A percentile compares a stretch with the other conserved stretches of the same genome.
Conservation (phyloP, 1,284 basidiomycete species). For the Heterobasidion parviporum region DNA sequence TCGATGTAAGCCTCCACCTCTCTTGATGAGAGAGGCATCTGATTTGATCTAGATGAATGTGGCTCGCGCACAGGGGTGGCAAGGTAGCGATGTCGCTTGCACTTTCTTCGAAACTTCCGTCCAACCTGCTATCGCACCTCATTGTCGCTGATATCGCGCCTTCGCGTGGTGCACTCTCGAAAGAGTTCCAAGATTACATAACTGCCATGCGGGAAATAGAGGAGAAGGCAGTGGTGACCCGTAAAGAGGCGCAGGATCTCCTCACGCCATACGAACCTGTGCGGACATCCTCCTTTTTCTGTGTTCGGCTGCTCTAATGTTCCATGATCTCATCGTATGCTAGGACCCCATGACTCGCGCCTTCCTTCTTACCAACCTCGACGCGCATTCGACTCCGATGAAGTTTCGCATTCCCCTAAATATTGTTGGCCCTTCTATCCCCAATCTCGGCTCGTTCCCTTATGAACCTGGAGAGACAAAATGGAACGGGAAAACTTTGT, state of each 20-base stretch:
- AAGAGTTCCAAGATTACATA: conserved; percentile 61
- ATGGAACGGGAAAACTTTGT: conserved; percentile 61
- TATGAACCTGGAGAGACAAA: conserved; percentile 46
- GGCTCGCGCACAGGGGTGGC: conserved; percentile 56
- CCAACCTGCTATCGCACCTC: conserved; percentile 48
- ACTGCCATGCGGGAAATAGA: conserved; percentile 68
- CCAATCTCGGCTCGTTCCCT: conserved; percentile 71
- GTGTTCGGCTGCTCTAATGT: not conserved
- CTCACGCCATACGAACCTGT: conserved; percentile 56
- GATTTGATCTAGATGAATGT: not conserved
- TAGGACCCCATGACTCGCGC: conserved; percentile 66
- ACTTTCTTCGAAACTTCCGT: conserved; percentile 42
- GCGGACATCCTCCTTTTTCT: conserved; percentile 2
- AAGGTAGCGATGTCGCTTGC: conserved; percentile 82
- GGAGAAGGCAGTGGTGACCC: conserved; percentile 37
- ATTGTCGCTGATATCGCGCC: conserved; percentile 81
- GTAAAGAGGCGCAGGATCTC: conserved; percentile 62
- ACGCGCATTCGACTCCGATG: conserved; percentile 29
- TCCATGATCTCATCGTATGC: not conserved
- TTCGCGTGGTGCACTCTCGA: conserved; percentile 48
- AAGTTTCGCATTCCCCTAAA: conserved; percentile 70
- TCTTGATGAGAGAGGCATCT: not conserved
- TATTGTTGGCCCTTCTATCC: conserved; percentile 52
- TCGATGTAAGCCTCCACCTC: conserved; percentile 55
- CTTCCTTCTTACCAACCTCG: conserved; percentile 80